These are phyloP conservation scores for Taxillus chinensis DNA, from an alignment of 164 flowering plant genomes.

Conservation along the genomic window DNA sequence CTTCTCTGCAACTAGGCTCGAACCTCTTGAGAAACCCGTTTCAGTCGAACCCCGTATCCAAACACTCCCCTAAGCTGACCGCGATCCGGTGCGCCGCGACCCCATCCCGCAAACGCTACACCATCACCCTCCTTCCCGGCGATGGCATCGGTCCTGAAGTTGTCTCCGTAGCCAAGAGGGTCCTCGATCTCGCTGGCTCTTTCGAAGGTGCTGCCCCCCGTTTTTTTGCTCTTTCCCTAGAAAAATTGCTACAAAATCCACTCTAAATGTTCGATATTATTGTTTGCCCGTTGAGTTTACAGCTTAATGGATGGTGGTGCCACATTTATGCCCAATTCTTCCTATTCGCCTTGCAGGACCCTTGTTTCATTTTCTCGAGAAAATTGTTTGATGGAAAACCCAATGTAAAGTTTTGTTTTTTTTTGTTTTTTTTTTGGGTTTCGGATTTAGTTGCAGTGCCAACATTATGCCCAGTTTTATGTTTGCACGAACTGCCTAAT, in stretches of 20 bases:
- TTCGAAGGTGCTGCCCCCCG: conserved; percentile 37
- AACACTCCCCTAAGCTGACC: conserved; percentile 8
- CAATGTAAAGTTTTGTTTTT: no score
- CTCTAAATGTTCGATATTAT: background rate
- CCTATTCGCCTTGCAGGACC: no score
- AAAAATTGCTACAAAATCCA: background rate
- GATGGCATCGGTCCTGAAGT: conserved; percentile 99
- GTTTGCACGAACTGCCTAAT: no score
- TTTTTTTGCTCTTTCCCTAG: background rate
- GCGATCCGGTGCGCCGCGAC: conserved; percentile 44
- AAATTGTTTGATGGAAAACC: no score
- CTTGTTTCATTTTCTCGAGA: no score
- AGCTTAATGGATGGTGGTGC: no score
- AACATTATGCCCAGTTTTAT: no score
- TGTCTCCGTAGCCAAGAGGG: conserved; percentile 70
- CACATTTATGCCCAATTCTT: no score
- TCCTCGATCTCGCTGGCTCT: conserved; percentile 54
- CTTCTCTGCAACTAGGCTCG: conserved; percentile 25
- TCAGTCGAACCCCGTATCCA: conserved; percentile 10
- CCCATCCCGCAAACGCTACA: conserved; percentile 31
- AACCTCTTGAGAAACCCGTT: conserved; percentile 10
- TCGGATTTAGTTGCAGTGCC: no score
- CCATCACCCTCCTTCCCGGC: conserved; percentile 82
- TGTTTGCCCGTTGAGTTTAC: background rate
- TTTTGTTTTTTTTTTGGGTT: no score